These are phyloP conservation scores for Acanthamoeba healyi DNA, from an alignment of 208 protist species.

Conservation along the genomic window DNA sequence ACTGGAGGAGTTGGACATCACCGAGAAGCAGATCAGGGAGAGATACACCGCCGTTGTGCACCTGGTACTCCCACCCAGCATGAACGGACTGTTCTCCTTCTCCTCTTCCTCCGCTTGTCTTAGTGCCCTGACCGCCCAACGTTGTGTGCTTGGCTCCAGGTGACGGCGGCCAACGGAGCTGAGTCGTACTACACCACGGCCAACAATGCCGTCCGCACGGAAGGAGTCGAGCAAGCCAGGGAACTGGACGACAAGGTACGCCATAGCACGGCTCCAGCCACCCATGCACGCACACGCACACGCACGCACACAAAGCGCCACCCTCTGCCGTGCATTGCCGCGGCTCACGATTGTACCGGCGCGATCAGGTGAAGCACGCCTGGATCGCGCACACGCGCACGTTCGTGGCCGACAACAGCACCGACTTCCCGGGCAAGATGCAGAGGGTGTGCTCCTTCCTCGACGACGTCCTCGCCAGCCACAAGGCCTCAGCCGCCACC, in stretches of 20 bases:
- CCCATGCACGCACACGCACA: neutral
- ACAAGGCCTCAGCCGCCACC: neutral
- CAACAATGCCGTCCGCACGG: conserved; percentile 88
- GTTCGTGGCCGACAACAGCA: conserved; percentile 58
- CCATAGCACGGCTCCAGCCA: no score
- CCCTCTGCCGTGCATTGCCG: no score
- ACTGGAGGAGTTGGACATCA: conserved; percentile 33
- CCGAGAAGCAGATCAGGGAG: conserved; percentile 33
- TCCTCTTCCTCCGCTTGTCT: neutral
- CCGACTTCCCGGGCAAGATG: conserved; percentile 59
- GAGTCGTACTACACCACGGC: conserved; percentile 88
- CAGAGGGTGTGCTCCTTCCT: conserved; percentile 57
- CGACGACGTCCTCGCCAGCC: conserved; percentile 10
- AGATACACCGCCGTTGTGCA: conserved; percentile 67
- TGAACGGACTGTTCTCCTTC: neutral
- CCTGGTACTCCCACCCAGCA: conserved; percentile 19
- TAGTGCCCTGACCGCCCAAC: neutral
- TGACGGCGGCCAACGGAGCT: conserved; percentile 91
- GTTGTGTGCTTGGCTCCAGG: conserved; percentile 80
- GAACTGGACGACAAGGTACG: conserved; percentile 91
- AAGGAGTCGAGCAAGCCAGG: conserved; percentile 90
- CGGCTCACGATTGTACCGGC: neutral
- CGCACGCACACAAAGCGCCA: conserved; percentile 33
- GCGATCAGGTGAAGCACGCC: conserved; percentile 25
- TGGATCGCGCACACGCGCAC: conserved; percentile 55